phyloP scores from a whole-genome alignment of 306 rosid genomes.

The Inga laurina region DNA sequence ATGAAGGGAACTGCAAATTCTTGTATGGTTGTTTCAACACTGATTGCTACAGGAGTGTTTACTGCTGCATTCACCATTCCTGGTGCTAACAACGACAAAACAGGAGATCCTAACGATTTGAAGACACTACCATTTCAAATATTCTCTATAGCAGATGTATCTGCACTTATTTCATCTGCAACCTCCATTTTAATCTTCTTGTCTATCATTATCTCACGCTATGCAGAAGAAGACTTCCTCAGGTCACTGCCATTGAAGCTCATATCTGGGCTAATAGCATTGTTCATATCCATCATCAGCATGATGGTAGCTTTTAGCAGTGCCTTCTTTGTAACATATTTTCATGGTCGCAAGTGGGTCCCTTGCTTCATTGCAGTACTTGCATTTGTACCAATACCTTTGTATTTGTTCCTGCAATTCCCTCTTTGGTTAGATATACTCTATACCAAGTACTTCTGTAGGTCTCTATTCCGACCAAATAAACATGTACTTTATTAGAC shows the following conservation, averaged over 20 bases:
- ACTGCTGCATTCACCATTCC: slow-evolving; percentile 49
- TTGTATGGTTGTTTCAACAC: slow-evolving; percentile 48
- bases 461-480: slow-evolving; percentile 1
- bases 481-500: not conserved
- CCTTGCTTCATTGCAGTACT: not conserved
- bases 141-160: slow-evolving; percentile 44
- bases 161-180: slow-evolving; percentile 49
- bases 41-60: slow-evolving; percentile 46
- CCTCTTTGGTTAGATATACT: not conserved
- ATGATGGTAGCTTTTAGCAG: slow-evolving; percentile 9
- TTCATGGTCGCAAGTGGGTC: not conserved
- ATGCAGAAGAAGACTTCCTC: slow-evolving; percentile 22
- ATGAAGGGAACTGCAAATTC: slow-evolving; percentile 44
- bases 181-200: slow-evolving; percentile 49
- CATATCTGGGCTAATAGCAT: not conserved
- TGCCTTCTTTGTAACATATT: not conserved
- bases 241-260: slow-evolving; percentile 3
- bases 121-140: slow-evolving; percentile 21
- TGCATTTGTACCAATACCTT: not conserved
- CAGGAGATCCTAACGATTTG: slow-evolving; percentile 37
- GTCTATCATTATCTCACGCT: slow-evolving; percentile 50
- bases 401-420: not conserved
- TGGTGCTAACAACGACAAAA: slow-evolving; percentile 29
- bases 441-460: not conserved
- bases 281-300: not conserved